phyloP scores from a whole-genome alignment of 805 yeast genomes.

The Saturnispora gosingensis region DNA sequence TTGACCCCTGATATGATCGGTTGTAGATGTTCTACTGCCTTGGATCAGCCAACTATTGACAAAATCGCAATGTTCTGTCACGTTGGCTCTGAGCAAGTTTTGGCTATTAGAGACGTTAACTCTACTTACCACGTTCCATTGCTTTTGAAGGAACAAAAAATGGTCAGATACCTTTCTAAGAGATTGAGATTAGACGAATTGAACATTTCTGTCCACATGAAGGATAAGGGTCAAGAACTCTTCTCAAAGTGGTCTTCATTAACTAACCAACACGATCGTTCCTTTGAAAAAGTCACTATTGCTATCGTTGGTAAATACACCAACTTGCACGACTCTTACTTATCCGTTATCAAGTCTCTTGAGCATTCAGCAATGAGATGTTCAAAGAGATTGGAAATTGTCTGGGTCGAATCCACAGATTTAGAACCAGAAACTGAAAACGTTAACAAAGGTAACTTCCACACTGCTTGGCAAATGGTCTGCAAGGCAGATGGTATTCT shows the following conservation, averaged over 20 bases:
- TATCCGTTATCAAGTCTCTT: conserved; percentile 88
- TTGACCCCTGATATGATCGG: conserved; percentile 95
- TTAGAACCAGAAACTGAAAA: conserved; percentile 67
- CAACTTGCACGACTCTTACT: conserved; percentile 86
- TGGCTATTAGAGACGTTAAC: conserved; percentile 93
- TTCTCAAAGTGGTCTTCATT: conserved; percentile 71
- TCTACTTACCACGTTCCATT: conserved; percentile 97
- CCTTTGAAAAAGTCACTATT: conserved; percentile 81
- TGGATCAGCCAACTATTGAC: conserved; percentile 78
- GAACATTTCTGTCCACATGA: conserved; percentile 39
- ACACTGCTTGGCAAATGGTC: conserved; percentile 90
- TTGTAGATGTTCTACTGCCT: conserved; percentile 83
- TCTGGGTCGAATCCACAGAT: conserved; percentile 94
- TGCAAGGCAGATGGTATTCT: conserved; percentile 93
- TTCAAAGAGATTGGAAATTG: conserved; percentile 71
- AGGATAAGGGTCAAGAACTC: conserved; percentile 56
- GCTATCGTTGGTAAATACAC: conserved; percentile 98
- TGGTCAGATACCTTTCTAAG: conserved; percentile 60
- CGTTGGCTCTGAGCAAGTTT: conserved; percentile 95
- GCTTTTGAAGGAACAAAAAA: conserved; percentile 75
- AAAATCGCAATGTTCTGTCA: conserved; percentile 99
- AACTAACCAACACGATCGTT: conserved; percentile 71
- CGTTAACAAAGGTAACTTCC: conserved; percentile 65
- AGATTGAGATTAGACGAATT: conserved; percentile 55
- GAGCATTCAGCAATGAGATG: conserved; percentile 94